Conservation (phyloP, 2,329 filamentous ascomycete species). For the Aaosphaeria pasadenensis region DNA sequence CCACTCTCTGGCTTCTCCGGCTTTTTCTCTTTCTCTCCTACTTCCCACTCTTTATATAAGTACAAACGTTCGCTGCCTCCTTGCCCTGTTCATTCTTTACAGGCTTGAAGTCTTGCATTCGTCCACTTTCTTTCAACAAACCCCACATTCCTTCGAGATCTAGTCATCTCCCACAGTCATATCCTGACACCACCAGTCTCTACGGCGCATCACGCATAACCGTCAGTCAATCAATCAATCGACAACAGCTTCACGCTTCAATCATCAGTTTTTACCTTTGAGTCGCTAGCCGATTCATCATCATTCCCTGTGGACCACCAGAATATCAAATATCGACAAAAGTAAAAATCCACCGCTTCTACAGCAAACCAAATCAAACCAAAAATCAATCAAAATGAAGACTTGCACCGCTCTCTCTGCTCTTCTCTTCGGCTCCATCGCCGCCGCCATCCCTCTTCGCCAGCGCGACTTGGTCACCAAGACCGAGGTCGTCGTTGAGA, state of each 20-base stretch:
- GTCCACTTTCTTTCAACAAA: constrained; percentile 24
- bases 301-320: constrained; percentile 17
- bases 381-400: constrained; percentile 32
- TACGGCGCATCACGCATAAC: not conserved
- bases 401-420: constrained; percentile 33
- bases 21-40: constrained; percentile 9
- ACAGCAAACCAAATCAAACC: constrained; percentile 10
- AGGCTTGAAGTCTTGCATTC: constrained; percentile 38
- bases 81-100: constrained; percentile 36
- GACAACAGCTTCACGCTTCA: not conserved
- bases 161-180: constrained; percentile 30
- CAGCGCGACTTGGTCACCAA: constrained; percentile 35
- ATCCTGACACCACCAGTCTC: constrained; percentile 15
- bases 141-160: constrained; percentile 28
- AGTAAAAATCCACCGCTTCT: constrained; percentile 10
- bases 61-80: constrained; percentile 7
- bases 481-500: constrained; percentile 31
- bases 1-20: not conserved
- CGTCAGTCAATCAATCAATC: not conserved
- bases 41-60: constrained; percentile 10
- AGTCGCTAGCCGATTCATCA: constrained; percentile 36
- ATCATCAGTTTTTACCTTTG: constrained; percentile 5
- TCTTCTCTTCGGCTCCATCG: constrained; percentile 31
- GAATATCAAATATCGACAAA: constrained; percentile 5
- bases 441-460: constrained; percentile 30